Evolutionary conservation across 352 stramenopile genomes (phyloP), one percentile per base, ranked within the genome.

Genomic region (Vaucheria bursata): DNA sequence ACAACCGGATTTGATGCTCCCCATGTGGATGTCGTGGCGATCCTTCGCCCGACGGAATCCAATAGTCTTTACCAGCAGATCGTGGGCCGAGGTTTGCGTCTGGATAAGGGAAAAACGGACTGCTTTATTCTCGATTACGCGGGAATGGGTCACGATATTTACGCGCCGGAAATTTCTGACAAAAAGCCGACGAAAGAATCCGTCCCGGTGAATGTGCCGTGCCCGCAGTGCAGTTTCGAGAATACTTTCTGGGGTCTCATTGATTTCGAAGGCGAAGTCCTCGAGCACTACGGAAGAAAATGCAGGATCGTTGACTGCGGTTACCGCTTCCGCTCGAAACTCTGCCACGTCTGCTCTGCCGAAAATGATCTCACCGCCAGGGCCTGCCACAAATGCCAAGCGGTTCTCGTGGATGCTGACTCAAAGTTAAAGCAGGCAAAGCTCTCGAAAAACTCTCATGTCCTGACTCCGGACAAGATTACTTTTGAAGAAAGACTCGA

Each of bases 151-250:
- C 45, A 59, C 45, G 45, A 59, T 25, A 59, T 59, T 25, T 59
- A 59, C 45, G 45, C 45, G 45, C 45, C 45, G 45, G 45, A 59
- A 59, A 59, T 59, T 25, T 18, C 12, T 59, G 45, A 59, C 45
- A 59, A 59, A 25, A 59, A 59, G 25, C 45, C 45, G 12, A n/a
- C n/a, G n/a, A 59, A 59, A 59, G 45, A 59, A 59, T 59, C 45
- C 45, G 45, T 59, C 45, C 12, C 45, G 45, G 45, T 59, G 45
- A 18, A 18, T 18, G 25, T 59, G 12, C 45, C 45, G 18, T 59
- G 45, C 25, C 45, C 45, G 12, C 12, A 59, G 12, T 59, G 45
- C 25, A 25, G 45, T 59, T 59, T 59, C 45, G 45, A 59, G 45
- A 59, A 59, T 25, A 59, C 12, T 25, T 59, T 59, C 45, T 59